Evolutionary conservation across 1,139 yeast genomes (phyloP).

Genomic region (Debaryomyces singareniensis): DNA sequence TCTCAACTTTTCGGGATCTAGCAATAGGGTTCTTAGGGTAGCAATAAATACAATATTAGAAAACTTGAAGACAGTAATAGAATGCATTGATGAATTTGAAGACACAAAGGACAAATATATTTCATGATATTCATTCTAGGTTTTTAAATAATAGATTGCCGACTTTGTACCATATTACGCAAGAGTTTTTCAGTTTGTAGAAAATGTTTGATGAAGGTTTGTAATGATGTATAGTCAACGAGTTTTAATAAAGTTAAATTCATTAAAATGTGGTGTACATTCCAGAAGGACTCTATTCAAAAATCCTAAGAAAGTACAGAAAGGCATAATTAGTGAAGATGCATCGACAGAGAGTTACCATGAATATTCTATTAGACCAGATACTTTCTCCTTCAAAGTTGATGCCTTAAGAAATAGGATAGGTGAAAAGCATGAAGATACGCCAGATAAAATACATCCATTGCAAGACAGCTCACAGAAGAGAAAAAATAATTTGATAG

Average conservation of each 20-base stretch:
- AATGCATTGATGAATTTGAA: conserved; percentile 61
- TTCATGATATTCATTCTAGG: too few species aligned
- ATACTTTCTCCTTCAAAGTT: conserved; percentile 42
- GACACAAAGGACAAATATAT: conserved; percentile 21
- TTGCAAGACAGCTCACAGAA: conserved; percentile 18
- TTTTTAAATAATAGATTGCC: too few species aligned
- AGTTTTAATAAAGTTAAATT: too few species aligned
- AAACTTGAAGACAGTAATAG: conserved; percentile 56
- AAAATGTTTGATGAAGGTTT: too few species aligned
- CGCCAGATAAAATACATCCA: conserved; percentile 18
- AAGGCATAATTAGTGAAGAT: neutral
- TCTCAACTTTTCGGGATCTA: conserved; percentile 46
- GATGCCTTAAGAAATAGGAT: conserved; percentile 10
- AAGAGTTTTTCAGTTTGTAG: too few species aligned
- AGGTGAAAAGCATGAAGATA: conserved; percentile 2
- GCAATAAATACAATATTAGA: conserved; percentile 67
- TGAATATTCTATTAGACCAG: conserved; percentile 44
- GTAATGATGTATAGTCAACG: too few species aligned
- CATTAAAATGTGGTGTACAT: too few species aligned
- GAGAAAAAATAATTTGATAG: conserved; percentile 22
- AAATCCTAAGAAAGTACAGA: neutral
- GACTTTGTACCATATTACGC: too few species aligned
- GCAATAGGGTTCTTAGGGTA: conserved; percentile 62
- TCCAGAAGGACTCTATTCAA: too few species aligned
- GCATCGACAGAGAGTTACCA: conserved; percentile 20